Percentiles rank a stretch among this genome's conserved stretches.
Conservation (phyloP, 108 stramenopile genomes). For the Cyclotella kingstonii region DNA sequence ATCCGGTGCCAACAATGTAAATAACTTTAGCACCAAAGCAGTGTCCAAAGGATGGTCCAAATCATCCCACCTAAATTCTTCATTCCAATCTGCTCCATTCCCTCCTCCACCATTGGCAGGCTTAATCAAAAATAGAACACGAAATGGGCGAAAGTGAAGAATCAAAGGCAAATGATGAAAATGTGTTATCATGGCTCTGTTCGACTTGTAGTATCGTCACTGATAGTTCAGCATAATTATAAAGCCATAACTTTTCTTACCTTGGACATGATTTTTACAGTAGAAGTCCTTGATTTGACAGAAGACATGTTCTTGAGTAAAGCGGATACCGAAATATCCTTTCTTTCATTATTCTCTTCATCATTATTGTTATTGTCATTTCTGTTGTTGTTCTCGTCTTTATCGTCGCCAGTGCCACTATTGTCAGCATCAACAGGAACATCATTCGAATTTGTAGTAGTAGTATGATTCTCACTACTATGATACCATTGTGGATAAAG, state of each 20-base stretch:
- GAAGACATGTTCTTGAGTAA: neutral
- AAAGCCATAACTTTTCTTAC: too few species aligned
- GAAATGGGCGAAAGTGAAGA: slow-evolving; percentile 5
- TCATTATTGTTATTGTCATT: neutral
- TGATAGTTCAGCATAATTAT: too few species aligned
- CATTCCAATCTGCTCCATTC: slow-evolving; percentile 66
- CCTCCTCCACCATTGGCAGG: slow-evolving; percentile 26
- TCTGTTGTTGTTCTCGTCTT: neutral
- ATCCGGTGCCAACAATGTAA: slow-evolving; percentile 34
- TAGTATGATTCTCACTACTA: too few species aligned
- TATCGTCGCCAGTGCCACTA: slow-evolving; percentile 8
- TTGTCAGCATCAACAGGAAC: too few species aligned
- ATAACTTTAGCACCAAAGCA: slow-evolving; percentile 53
- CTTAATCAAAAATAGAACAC: too few species aligned
- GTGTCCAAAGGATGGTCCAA: slow-evolving; percentile 42
- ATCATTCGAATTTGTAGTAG: too few species aligned
- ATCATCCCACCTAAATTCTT: slow-evolving; percentile 80
- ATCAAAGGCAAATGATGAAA: slow-evolving; percentile 4
- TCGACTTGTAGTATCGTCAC: too few species aligned
- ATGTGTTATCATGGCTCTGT: neutral
- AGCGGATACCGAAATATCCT: neutral
- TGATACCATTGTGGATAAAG: too few species aligned
- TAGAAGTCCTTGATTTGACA: neutral
- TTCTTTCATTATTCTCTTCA: neutral
- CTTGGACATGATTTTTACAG: neutral